Evolutionary conservation across 805 yeast genomes (phyloP).

Genomic region (Danielia oregonensis): DNA sequence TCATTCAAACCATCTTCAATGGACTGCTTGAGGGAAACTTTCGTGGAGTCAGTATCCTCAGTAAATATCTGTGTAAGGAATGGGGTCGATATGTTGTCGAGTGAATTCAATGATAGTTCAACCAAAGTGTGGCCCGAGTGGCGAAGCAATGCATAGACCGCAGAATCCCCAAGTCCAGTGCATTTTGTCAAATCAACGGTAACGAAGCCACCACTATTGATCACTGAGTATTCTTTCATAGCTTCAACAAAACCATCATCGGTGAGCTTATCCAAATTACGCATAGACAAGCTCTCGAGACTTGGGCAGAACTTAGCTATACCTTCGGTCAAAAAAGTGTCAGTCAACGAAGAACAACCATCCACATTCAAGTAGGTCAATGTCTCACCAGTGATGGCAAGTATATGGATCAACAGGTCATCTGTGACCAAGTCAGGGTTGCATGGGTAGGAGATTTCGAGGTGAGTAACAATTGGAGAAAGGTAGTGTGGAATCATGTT

Average conservation of each 20-base stretch:
- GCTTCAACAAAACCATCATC: conserved; percentile 61
- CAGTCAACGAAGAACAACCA: conserved; percentile 74
- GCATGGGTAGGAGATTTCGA: conserved; percentile 69
- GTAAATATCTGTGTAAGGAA: conserved; percentile 48
- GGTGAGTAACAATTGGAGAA: conserved; percentile 39
- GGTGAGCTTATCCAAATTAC: conserved; percentile 59
- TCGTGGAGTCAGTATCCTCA: conserved; percentile 23
- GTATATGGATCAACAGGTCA: conserved; percentile 56
- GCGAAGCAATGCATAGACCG: conserved; percentile 53
- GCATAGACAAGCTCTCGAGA: conserved; percentile 57
- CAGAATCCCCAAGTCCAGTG: conserved; percentile 57
- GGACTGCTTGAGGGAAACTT: conserved; percentile 18
- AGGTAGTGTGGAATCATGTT: conserved; percentile 65
- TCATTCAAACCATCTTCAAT: conserved; percentile 10
- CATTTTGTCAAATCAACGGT: conserved; percentile 65
- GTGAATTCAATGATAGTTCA: conserved; percentile 69
- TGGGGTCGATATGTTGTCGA: conserved; percentile 51
- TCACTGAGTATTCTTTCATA: conserved; percentile 50
- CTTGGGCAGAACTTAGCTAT: conserved; percentile 53
- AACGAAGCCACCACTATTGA: conserved; percentile 54
- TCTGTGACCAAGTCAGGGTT: conserved; percentile 65
- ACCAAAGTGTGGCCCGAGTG: conserved; percentile 67
- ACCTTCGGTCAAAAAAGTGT: conserved; percentile 55
- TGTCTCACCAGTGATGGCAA: conserved; percentile 60
- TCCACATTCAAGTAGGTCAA: conserved; percentile 58